Percentiles rank a stretch among this genome's conserved stretches.
Conservation (phyloP, 192 early-diverging fungal genomes). For the Backusella parvicylindrica region DNA sequence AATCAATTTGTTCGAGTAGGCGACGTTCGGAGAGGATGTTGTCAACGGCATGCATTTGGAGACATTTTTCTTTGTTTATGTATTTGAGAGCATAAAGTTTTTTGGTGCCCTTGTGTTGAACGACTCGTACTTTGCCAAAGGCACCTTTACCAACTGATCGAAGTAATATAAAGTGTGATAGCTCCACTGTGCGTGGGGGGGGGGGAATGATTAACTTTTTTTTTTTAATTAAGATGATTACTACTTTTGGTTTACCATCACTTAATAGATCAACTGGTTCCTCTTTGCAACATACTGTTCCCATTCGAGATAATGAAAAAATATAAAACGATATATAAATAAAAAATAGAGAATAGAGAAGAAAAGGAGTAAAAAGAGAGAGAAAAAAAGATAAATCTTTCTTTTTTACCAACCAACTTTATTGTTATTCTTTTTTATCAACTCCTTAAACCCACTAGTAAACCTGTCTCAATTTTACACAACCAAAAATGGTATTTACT, state of each 20-base stretch:
- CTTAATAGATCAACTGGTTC: slow-evolving; percentile 68
- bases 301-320: slow-evolving; percentile 26
- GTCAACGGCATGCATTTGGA: slow-evolving; percentile 79
- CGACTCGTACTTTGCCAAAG: slow-evolving; percentile 93
- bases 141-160: slow-evolving; percentile 91
- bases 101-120: slow-evolving; percentile 81
- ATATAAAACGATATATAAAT: not conserved
- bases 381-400: not conserved
- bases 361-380: not conserved
- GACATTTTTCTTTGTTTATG: slow-evolving; percentile 93
- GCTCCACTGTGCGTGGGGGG: slow-evolving; percentile 7
- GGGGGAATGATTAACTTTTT: not conserved
- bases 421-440: not conserved
- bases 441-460: not conserved
- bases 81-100: slow-evolving; percentile 90
- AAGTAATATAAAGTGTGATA: slow-evolving; percentile 84
- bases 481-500: not conserved
- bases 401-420: not conserved
- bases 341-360: not conserved
- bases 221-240: not conserved
- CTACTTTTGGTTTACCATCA: slow-evolving; percentile 52
- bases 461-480: not conserved
- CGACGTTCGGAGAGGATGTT: slow-evolving; percentile 90
- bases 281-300: slow-evolving; percentile 50
- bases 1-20: slow-evolving; percentile 84